phyloP scores from a whole-genome alignment of 1,284 basidiomycete genomes.

The Agroathelia rolfsii region DNA sequence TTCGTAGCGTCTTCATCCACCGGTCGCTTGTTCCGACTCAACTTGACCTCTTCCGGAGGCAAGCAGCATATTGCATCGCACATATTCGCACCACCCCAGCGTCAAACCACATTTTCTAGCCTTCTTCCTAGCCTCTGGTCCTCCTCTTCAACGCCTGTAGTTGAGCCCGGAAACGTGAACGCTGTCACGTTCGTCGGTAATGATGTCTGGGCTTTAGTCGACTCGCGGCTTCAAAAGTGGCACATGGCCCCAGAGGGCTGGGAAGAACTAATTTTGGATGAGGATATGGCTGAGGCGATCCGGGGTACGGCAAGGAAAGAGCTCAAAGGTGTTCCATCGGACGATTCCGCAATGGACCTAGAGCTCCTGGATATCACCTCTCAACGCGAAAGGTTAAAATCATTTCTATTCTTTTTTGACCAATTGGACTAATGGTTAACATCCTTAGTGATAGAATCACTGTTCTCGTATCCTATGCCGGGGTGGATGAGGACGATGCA shows the following conservation, averaged over 20 bases:
- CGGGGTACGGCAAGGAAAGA: slow-evolving; percentile 32
- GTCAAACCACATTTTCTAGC: slow-evolving; percentile 44
- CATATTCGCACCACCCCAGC: slow-evolving; percentile 46
- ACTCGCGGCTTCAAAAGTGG: slow-evolving; percentile 62
- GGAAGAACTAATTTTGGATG: slow-evolving; percentile 51
- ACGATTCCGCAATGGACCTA: slow-evolving; percentile 44
- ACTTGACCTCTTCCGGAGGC: slow-evolving; percentile 55
- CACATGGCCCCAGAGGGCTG: slow-evolving; percentile 52
- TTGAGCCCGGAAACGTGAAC: slow-evolving; percentile 45
- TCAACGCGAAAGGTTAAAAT: slow-evolving; percentile 44
- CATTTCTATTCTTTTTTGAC: slow-evolving; percentile 2
- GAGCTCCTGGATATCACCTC: slow-evolving; percentile 62
- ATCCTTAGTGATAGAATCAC: too few relatives aligned
- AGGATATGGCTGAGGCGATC: slow-evolving; percentile 37
- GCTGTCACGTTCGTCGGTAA: slow-evolving; percentile 42
- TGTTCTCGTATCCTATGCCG: slow-evolving; percentile 60
- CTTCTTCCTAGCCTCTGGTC: slow-evolving; percentile 50
- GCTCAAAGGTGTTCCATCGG: slow-evolving; percentile 31
- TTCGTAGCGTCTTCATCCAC: slow-evolving; percentile 59
- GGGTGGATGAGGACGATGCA: slow-evolving; percentile 34
- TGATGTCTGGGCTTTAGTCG: slow-evolving; percentile 56
- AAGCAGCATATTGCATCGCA: slow-evolving; percentile 50
- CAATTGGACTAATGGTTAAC: too few relatives aligned
- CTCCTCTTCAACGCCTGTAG: slow-evolving; percentile 14
- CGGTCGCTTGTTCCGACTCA: slow-evolving; percentile 56